Conservation (phyloP, 2,329 filamentous ascomycete genomes). For the Fusarium goolgardi region DNA sequence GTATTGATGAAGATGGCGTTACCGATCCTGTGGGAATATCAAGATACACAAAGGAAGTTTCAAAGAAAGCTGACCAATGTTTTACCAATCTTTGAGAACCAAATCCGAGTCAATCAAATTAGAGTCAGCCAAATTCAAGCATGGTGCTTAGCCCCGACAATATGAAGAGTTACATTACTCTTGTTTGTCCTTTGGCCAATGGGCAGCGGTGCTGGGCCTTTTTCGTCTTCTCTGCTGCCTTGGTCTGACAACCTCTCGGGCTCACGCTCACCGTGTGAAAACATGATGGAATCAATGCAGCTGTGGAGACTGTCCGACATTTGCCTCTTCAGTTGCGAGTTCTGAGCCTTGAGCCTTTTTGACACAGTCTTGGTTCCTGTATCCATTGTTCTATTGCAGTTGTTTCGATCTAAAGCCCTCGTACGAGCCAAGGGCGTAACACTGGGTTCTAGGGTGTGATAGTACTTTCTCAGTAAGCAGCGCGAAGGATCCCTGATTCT, state of each 20-base stretch:
- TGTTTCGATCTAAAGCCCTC: not conserved
- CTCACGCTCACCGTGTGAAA: constrained; percentile 4
- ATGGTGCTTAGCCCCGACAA: constrained; percentile 19
- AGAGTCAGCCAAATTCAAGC: constrained; percentile 12
- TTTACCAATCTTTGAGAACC: constrained; percentile 54
- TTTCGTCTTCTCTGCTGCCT: constrained; percentile 7
- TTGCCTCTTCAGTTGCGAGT: constrained; percentile 3
- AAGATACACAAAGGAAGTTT: constrained; percentile 53
- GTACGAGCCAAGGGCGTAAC: not conserved
- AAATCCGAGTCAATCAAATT: constrained; percentile 17
- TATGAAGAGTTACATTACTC: constrained; percentile 21
- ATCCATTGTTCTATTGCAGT: not conserved
- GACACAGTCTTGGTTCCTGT: not conserved
- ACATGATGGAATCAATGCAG: constrained; percentile 25
- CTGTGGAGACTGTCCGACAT: constrained; percentile 33
- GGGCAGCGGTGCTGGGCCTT: not conserved
- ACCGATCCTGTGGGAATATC: constrained; percentile 55
- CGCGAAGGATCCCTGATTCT: constrained; percentile 37
- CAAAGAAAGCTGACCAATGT: constrained; percentile 53
- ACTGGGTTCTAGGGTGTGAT: constrained; percentile 12
- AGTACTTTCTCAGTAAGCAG: constrained; percentile 34
- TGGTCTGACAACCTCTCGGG: constrained; percentile 20
- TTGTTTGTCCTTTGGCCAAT: constrained; percentile 19
- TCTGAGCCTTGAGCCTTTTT: not conserved
- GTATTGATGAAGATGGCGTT: constrained; percentile 66